phyloP scores from a whole-genome alignment of 2,329 filamentous ascomycete species.

The Paecilomyces formosus region DNA sequence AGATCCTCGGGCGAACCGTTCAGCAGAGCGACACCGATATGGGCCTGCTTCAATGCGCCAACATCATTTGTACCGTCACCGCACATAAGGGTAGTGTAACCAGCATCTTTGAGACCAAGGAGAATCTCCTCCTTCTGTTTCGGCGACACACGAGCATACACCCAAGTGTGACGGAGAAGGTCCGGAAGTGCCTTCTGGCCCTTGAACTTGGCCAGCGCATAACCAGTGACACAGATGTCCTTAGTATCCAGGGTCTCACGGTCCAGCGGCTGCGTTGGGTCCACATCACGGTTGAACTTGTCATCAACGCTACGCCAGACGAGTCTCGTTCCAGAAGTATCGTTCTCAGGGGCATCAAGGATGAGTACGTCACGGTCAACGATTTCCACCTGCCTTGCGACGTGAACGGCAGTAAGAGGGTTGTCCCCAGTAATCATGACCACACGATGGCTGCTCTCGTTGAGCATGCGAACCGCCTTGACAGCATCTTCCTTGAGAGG shows the following conservation, averaged over 20 bases:
- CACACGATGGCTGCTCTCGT: constrained; percentile 95
- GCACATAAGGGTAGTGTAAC: constrained; percentile 97
- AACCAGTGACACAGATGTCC: constrained; percentile 92
- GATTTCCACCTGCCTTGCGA: constrained; percentile 92
- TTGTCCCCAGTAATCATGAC: constrained; percentile 99
- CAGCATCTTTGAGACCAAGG: constrained; percentile 90
- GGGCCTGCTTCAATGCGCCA: constrained; percentile 93
- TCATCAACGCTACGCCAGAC: constrained; percentile 96
- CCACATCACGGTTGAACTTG: constrained; percentile 74
- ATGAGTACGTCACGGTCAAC: constrained; percentile 94
- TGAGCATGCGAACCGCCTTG: constrained; percentile 90
- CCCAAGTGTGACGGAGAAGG: constrained; percentile 85
- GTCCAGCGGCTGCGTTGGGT: constrained; percentile 74
- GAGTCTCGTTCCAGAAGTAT: constrained; percentile 68
- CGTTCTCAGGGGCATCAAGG: constrained; percentile 87
- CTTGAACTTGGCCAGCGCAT: constrained; percentile 83
- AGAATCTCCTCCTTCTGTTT: constrained; percentile 99
- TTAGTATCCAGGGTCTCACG: constrained; percentile 72
- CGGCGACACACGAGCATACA: constrained; percentile 94
- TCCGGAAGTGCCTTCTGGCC: constrained; percentile 68
- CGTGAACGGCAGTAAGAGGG: constrained; percentile 89
- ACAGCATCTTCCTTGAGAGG: constrained; percentile 95
- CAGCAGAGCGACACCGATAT: constrained; percentile 90
- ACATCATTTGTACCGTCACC: constrained; percentile 98
- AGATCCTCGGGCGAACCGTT: constrained; percentile 92